phyloP scores from a whole-genome alignment of 257 asterid species.

The Craterostigma plantagineum region DNA sequence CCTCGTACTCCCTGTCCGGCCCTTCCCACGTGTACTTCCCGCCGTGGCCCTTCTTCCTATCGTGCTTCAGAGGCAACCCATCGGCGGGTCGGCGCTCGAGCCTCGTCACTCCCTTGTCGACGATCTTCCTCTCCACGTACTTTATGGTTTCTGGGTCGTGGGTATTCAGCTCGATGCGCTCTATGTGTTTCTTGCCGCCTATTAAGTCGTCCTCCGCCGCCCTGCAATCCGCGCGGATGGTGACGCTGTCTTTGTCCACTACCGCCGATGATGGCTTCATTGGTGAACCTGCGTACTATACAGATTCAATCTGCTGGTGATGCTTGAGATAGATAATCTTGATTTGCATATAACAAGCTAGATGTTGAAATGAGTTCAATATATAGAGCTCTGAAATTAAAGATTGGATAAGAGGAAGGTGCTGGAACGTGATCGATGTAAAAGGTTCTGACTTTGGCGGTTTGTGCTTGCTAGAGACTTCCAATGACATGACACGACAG shows the following conservation, averaged over 20 bases:
- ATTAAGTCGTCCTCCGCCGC: slow-evolving; percentile 8
- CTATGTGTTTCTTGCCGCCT: slow-evolving; percentile 31
- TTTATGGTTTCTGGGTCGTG: slow-evolving; percentile 25
- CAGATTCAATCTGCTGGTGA: no score
- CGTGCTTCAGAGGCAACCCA: slow-evolving; percentile 57
- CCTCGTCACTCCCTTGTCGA: slow-evolving; percentile 34
- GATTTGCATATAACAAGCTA: no score
- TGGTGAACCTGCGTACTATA: no score
- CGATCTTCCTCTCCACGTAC: slow-evolving; percentile 27
- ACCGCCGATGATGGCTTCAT: slow-evolving; percentile 27
- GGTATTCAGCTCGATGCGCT: slow-evolving; percentile 26
- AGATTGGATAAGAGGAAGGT: no score
- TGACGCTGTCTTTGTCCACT: slow-evolving; percentile 16
- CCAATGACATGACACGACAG: no score
- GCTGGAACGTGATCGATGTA: no score
- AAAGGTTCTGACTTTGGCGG: no score
- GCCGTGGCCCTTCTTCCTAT: slow-evolving; percentile 64
- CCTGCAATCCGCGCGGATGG: slow-evolving; percentile 29
- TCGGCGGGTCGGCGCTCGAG: slow-evolving; percentile 66
- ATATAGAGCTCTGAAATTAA: no score
- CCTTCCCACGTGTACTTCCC: slow-evolving; percentile 79
- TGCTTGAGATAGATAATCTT: no score
- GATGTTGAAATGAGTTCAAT: no score
- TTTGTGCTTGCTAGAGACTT: no score
- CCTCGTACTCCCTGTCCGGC: slow-evolving; percentile 22